Evolutionary conservation across 2,329 filamentous ascomycete genomes (phyloP), one percentile per base, ranked within the genome.

Genomic region (Hypoxylon sp.): DNA sequence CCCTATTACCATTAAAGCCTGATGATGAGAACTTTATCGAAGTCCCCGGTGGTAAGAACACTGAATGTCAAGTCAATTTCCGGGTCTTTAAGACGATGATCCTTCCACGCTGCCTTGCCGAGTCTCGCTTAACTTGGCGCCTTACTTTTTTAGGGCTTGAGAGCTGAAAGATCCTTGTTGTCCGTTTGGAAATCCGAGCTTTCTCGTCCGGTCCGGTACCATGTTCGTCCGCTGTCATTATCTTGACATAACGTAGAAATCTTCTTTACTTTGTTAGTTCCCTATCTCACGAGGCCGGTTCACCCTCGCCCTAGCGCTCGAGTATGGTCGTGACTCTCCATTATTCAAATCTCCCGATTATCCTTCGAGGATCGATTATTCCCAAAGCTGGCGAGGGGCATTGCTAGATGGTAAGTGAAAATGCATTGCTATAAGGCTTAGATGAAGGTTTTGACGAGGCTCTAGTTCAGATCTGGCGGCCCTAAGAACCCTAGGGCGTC

Each of bases 141-240:
- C n/a, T 42, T 42, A 42, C 37, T 6, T 7, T n/a, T 19, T 42
- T 17, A 8, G 37, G n/a, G 6, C n/a, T 7, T 4, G 5, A 42
- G 37, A 37, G 31, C 50, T 37, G 48, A 52, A 35, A 35, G 17
- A 52, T 35, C 48, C 48, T 35, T 52, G 48, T 52, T 15, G 29
- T 21, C 44, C 3, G 11, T 15, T 32, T 52, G 17, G 7, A 52
- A 17, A 31, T 19, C 29, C 27, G 6, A 32, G 27, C 48, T 32
- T 29, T 19, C 29, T 51, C 50, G 3, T 37, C 29, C 8, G 17
- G 31, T 39, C n/a, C 29, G 48, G n/a, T n/a, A 35, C 27, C 27
- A 19, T 21, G 31, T 53, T 24, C 7, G 39, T 53, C 31, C 17
- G 10, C 31, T 11, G 7, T 37, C 5, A 39, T 39, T 7, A 21